phyloP scores from a whole-genome alignment of 176 grass and related monocot genomes.

The Thinopyrum elongatum region DNA sequence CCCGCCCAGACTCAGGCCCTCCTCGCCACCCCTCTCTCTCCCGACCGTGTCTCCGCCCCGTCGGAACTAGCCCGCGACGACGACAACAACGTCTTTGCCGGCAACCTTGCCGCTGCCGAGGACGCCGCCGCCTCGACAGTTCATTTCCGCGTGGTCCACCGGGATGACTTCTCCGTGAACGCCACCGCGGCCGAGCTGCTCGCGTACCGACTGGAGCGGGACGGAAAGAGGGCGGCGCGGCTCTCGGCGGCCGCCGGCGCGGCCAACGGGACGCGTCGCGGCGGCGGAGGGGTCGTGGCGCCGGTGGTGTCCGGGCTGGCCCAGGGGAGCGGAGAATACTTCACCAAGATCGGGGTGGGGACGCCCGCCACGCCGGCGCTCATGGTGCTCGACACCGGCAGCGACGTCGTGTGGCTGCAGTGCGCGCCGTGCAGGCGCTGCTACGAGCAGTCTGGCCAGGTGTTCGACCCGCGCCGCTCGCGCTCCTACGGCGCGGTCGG shows the following conservation, averaged over 20 bases:
- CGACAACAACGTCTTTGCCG: neutral
- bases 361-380: conserved; percentile 62
- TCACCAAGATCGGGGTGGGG: conserved; percentile 81
- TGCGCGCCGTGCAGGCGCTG: conserved; percentile 84
- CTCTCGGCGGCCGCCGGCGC: conserved; percentile 21
- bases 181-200: conserved; percentile 42
- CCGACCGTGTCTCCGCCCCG: conserved; percentile 1
- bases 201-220: conserved; percentile 39
- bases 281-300: conserved; percentile 30
- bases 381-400: conserved; percentile 95
- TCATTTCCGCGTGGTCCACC: conserved; percentile 42
- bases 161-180: conserved; percentile 44
- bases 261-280: conserved; percentile 10
- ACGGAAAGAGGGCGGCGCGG: conserved; percentile 24
- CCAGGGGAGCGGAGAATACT: conserved; percentile 94
- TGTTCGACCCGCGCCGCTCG: conserved; percentile 75
- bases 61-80: neutral
- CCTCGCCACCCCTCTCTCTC: conserved; percentile 43
- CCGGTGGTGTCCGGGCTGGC: conserved; percentile 76
- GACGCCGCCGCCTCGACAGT: neutral
- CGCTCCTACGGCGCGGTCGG: conserved; percentile 59
- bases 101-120: neutral
- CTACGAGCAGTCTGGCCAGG: conserved; percentile 76
- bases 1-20: conserved; percentile 29
- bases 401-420: conserved; percentile 90